Evolutionary conservation across 257 asterid species (phyloP), one percentile per base, ranked within the genome.

Genomic region (Coffea canephora): DNA sequence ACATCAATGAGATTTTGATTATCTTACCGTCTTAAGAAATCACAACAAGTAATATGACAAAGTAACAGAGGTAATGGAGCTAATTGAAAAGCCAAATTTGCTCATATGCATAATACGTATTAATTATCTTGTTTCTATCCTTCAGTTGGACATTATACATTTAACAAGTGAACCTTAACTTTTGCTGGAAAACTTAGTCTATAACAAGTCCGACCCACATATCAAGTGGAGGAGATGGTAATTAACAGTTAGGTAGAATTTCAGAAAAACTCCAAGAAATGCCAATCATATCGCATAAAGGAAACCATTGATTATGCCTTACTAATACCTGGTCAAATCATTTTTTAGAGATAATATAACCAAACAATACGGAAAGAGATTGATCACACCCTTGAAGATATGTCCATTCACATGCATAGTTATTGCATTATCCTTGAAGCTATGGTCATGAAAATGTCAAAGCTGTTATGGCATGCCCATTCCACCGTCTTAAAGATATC

Each of bases 51-150:
- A 39, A 25, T 11, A n/a, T 54, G 69, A 6, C 61, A 3, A 3
- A 23, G 27, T 9, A 67, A 7, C 21, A 25, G 8, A 36, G 21
- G 48, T 46, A n/a, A 36, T 27, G 4, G 1, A 27, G 73, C 43
- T 52, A 18, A 55, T 45, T 43, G 23, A 66, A 72, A 62, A 46
- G 59, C 61, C 68, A 76, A 43, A 46, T 64, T 69, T 75, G n/a
- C 36, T 45, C 46, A 65, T 3, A 27, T 19, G 27, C 69, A 11
- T 15, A 43, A n/a, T 52, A 48, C 61, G 41, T 8, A 11, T 71
- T 19, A 34, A 36, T 50, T 36, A 52, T 27, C 68, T 18, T 21
- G 79, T 23, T 39, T 75, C 4, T 16, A 75, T 39, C 70, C 74
- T 41, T 25, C 48, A 41, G 43, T 14, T 41, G 46, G 74, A 43